phyloP scores from a whole-genome alignment of 2,329 filamentous ascomycete genomes.

The Moelleriella libera region DNA sequence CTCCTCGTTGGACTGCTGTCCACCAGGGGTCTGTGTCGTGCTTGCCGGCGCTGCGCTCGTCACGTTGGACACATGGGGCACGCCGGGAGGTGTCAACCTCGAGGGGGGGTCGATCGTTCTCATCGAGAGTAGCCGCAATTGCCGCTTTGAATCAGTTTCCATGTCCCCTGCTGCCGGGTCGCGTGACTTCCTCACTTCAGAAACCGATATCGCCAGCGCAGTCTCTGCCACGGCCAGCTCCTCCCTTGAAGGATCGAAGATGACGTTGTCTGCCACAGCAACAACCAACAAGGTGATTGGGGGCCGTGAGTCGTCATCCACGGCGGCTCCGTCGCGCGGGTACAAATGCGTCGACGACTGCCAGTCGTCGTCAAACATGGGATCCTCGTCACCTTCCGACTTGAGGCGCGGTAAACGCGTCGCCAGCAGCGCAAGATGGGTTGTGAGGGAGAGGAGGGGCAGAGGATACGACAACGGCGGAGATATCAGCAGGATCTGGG shows the following conservation, averaged over 20 bases:
- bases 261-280: conserved; percentile 71
- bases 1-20: conserved; percentile 35
- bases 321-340: conserved; percentile 27
- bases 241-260: conserved; percentile 85
- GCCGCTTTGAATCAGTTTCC: conserved; percentile 26
- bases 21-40: conserved; percentile 22
- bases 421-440: conserved; percentile 81
- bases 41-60: conserved; percentile 23
- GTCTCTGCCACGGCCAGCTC: conserved; percentile 88
- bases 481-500: conserved; percentile 81
- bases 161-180: conserved; percentile 14
- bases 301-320: conserved; percentile 36
- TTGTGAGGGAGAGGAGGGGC: conserved; percentile 81
- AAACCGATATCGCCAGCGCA: conserved; percentile 73
- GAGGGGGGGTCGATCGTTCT: conserved; percentile 64
- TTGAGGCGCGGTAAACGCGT: conserved; percentile 74
- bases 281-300: conserved; percentile 86
- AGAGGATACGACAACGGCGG: conserved; percentile 85
- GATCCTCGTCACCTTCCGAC: conserved; percentile 87
- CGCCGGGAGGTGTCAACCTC: conserved; percentile 55
- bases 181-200: conserved; percentile 23
- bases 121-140: conserved; percentile 50
- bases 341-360: conserved; percentile 69
- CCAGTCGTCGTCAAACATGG: conserved; percentile 98
- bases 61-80: conserved; percentile 49